Evolutionary conservation across 78 protist species (phyloP).

Genomic region (Dictyostelium purpureum): DNA sequence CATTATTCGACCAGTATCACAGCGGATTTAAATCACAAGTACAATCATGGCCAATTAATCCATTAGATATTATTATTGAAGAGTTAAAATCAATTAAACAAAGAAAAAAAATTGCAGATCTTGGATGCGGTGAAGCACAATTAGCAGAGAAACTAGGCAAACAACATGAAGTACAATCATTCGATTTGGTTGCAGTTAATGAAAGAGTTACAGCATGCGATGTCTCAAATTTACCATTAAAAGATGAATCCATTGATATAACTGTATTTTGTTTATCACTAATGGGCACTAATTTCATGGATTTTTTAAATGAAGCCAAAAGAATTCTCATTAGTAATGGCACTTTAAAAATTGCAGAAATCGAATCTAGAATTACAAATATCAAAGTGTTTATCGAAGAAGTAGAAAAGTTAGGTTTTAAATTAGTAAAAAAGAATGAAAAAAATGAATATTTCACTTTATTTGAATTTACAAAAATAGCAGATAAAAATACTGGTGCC

Average conservation of each 20-base stretch:
- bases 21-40: constrained; percentile 84
- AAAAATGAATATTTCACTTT: constrained; percentile 18
- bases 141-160: constrained; percentile 30
- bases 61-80: constrained; percentile 81
- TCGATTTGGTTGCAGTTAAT: constrained; percentile 89
- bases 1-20: constrained; percentile 85
- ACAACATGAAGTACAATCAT: constrained; percentile 80
- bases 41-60: constrained; percentile 88
- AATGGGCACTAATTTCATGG: constrained; percentile 91
- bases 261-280: constrained; percentile 88
- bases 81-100: constrained; percentile 2
- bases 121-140: constrained; percentile 95
- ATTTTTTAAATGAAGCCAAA: constrained; percentile 87
- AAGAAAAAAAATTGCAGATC: constrained; percentile 82
- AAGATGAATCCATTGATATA: constrained; percentile 67
- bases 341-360: constrained; percentile 83
- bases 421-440: constrained; percentile 6
- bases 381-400: constrained; percentile 42
- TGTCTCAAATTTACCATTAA: constrained; percentile 86
- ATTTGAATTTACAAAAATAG: constrained; percentile 24
- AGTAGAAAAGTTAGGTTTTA: constrained; percentile 57
- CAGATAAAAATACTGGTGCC: background rate
- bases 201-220: constrained; percentile 88
- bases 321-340: constrained; percentile 82
- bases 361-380: constrained; percentile 64